Base-by-base conservation (phyloP, 2,329 filamentous ascomycete species). In the Epichloe baconii region DNA sequence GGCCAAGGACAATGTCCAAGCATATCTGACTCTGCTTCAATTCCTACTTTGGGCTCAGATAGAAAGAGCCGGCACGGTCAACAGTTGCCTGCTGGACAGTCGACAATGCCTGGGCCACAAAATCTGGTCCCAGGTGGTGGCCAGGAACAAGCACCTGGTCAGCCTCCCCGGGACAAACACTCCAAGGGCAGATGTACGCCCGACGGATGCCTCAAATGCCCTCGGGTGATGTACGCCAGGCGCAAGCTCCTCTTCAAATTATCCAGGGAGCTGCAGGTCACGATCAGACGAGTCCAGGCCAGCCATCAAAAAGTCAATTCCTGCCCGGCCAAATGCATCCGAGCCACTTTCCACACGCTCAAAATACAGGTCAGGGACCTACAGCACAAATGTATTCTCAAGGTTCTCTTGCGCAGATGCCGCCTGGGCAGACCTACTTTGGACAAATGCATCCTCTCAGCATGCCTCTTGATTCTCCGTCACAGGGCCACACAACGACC, bases 1-100 rank as follows among this genome's bases (percentile, higher is more conserved):
- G 42, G 34, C 19, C 42, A 45, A 21, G 31, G 42, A 21, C 41
- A 45, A 44, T 40, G 38, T 17, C 17, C 23, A 6, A 50, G 38
- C 35, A 45, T 48, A 19, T 53, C 48, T 14, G 48, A 50, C 34
- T 44, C 52, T 26, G 48, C 48, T 6, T 53, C 34, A 4, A 48
- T 41, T 1, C 43, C 45, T n/a, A 45, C 44, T 7, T 23, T 6
- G 23, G 5, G 23, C 23, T 1, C 23, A 23, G 23, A 23, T 23
- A 23, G 23, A 23, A 23, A 23, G 23, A 23, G 23, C 23, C 23
- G 23, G 23, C 23, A 23, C 23, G 23, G 5, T 23, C 23, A 23
- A 23, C 23, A 23, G 23, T 23, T 23, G 23, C 23, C 23, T 23
- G 23, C 23, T 23, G 23, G 23, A 23, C 23, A 23, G 23, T 23